These are phyloP conservation scores for Blastobotrys petasosporus DNA, from an alignment of 1,139 yeast species.

Conservation along the genomic window DNA sequence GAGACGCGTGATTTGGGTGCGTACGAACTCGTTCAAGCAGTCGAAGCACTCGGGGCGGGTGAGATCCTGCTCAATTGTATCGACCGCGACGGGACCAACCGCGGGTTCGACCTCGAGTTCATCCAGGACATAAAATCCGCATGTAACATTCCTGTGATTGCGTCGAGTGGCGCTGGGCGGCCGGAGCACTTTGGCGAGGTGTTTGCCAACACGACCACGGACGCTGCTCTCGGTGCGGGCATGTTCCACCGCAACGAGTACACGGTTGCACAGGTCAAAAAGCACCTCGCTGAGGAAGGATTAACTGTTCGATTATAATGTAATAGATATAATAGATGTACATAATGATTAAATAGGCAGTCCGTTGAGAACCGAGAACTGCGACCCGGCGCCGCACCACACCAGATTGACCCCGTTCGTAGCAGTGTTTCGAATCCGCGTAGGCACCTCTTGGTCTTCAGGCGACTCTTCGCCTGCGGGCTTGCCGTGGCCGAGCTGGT, in stretches of 20 bases:
- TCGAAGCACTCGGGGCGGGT: slow-evolving; percentile 95
- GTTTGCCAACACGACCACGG: slow-evolving; percentile 71
- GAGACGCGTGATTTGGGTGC: slow-evolving; percentile 88
- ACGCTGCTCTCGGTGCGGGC: slow-evolving; percentile 98
- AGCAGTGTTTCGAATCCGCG: slow-evolving; percentile 83
- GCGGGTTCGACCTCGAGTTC: slow-evolving; percentile 85
- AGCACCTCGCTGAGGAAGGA: slow-evolving; percentile 48
- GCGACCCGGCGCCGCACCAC: slow-evolving; percentile 88
- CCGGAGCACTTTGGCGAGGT: slow-evolving; percentile 89
- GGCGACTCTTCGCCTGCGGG: slow-evolving; percentile 72
- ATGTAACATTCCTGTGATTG: slow-evolving; percentile 86
- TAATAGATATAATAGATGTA: no score
- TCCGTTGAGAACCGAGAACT: slow-evolving; percentile 86
- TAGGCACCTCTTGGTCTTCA: slow-evolving; percentile 47
- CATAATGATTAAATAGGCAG: no score
- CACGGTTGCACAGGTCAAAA: slow-evolving; percentile 77
- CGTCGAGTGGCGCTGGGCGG: slow-evolving; percentile 93
- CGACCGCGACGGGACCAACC: slow-evolving; percentile 92
- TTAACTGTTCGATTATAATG: slow-evolving; percentile 38
- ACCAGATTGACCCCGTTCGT: slow-evolving; percentile 69
- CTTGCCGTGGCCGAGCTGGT: slow-evolving; percentile 85
- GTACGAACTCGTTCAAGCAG: slow-evolving; percentile 76
- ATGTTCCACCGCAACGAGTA: slow-evolving; percentile 94
- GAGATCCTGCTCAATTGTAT: slow-evolving; percentile 88
- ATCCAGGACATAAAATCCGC: slow-evolving; percentile 68